A percentile compares a stretch with the other conserved stretches of the same genome.
Conservation (phyloP, 805 yeast species). For the Metschnikowia orientalis region DNA sequence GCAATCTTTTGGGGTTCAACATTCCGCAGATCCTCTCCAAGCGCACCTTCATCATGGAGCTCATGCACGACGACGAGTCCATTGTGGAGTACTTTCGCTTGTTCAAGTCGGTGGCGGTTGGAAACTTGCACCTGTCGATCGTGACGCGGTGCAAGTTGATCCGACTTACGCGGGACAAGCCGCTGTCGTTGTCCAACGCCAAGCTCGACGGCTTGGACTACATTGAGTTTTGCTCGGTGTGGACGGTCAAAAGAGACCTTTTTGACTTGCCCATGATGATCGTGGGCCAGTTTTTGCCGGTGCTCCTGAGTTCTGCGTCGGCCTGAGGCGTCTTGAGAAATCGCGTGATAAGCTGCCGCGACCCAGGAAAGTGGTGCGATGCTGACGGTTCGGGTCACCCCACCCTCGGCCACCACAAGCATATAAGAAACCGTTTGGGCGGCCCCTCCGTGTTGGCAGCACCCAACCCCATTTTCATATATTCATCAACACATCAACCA, state of each 20-base stretch:
- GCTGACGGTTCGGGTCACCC: too few species aligned
- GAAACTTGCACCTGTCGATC: conserved; percentile 51
- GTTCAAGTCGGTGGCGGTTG: conserved; percentile 70
- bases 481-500: too few species aligned
- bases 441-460: too few species aligned
- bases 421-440: too few species aligned
- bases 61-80: conserved; percentile 72
- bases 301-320: too few species aligned
- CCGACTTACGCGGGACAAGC: conserved; percentile 22
- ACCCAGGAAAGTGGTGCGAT: too few species aligned
- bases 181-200: conserved; percentile 17
- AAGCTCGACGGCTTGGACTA: conserved; percentile 18
- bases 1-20: conserved; percentile 62
- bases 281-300: conserved; percentile 76
- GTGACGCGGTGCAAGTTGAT: conserved; percentile 48
- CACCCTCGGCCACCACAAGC: too few species aligned
- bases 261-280: conserved; percentile 82
- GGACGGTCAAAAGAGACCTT: conserved; percentile 82
- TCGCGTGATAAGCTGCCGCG: too few species aligned
- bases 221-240: conserved; percentile 69
- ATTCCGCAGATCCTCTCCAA: conserved; percentile 53
- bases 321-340: too few species aligned
- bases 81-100: conserved; percentile 68
- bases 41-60: conserved; percentile 66
- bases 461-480: too few species aligned